Base-by-base conservation (phyloP, 768 basidiomycete genomes). In the Floccularia luteovirens region DNA sequence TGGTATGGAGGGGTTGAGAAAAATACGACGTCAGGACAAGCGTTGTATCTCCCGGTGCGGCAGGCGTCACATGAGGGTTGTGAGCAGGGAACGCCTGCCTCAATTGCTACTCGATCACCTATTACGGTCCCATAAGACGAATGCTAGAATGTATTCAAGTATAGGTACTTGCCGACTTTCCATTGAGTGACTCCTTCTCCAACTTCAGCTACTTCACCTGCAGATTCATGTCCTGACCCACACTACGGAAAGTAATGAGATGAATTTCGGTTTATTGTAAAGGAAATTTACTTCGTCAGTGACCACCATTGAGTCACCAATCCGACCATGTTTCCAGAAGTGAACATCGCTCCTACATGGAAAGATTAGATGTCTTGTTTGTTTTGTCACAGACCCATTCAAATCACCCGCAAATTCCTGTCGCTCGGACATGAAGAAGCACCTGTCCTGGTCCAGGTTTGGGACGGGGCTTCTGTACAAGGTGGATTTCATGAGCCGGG, bases 1-100 rank as follows among this genome's bases (percentile, higher is more conserved):
- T 81, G 79, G 59, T 66, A 80, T 3, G 80, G 80, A 16, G 80
- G 80, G 1, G 80, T 82, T 8, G 80, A 82, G 54, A 82, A 79
- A 60, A 82, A 82, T 24, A 81, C 79, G 4, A 71, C 67, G 43
- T 66, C 60, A 6, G 67, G 67, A 43, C 80, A 82, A 24, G 71
- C 78, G 39, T 82, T 82, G 54, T 82, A 82, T 40, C 72, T 63
- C 24, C 78, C 79, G n/a, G 67, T 70, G 32, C 77, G 70, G 52
- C 80, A 82, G 16, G 70, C 67, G 40, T 76, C 71, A 48, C 80
- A 82, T 24, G 72, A 58, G 16, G 77, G 69, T 44, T 74, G 70
- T 22, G 75, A 79, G 50, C 79, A 82, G 7, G 79, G 80, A 1
- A 82, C 70, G n/a, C 77, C 77, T 4, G 76, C 77, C 53, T 82